Percentiles rank a stretch among this genome's conserved stretches.
Conservation (phyloP, 129 eudicot genomes). For the Ambrosia trifida region DNA sequence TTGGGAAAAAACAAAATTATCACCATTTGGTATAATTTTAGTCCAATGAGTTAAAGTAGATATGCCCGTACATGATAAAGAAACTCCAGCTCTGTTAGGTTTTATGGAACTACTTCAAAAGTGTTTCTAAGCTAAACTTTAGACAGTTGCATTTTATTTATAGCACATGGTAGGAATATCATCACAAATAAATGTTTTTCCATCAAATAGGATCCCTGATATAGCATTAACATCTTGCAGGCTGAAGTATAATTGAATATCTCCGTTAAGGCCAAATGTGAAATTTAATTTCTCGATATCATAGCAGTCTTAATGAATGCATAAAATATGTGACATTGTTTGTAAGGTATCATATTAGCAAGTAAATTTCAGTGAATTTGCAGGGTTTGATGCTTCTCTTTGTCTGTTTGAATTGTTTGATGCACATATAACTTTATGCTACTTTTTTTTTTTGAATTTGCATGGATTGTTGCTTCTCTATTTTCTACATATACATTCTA, state of each 20-base stretch:
- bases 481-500: not conserved
- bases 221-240: not conserved
- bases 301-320: not conserved
- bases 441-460: not conserved
- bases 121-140: not conserved
- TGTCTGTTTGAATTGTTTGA: too few relatives aligned
- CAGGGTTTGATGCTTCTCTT: too few relatives aligned
- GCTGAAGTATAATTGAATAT: not conserved
- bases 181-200: not conserved
- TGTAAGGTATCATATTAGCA: not conserved
- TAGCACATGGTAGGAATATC: not conserved
- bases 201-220: conserved; percentile 5
- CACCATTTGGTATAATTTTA: not conserved
- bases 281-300: not conserved
- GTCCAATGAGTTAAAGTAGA: not conserved
- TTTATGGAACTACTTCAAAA: not conserved
- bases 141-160: not conserved
- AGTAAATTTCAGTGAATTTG: too few relatives aligned
- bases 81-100: not conserved
- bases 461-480: not conserved
- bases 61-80: not conserved
- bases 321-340: conserved; percentile 4
- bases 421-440: too few relatives aligned
- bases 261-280: not conserved
- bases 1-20: not conserved